These are phyloP conservation scores for Pneumocystis sp. DNA, from an alignment of 1,139 yeast genomes.

Conservation along the genomic window DNA sequence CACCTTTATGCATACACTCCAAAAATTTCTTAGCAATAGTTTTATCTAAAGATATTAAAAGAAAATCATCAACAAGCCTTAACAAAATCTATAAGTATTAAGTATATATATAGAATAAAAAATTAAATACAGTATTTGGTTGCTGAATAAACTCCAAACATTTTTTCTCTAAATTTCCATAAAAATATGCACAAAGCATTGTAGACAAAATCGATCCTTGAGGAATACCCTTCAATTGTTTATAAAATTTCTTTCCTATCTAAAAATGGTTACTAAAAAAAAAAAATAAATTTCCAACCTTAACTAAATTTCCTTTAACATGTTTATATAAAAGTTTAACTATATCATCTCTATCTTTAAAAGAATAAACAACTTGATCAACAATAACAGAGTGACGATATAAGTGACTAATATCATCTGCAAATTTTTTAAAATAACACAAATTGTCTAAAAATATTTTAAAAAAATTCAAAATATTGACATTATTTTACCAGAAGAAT, in stretches of 20 bases:
- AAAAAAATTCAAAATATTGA: neutral
- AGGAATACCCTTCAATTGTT: constrained; percentile 54
- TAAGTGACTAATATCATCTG: constrained; percentile 1
- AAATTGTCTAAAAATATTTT: neutral
- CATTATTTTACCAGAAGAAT: neutral
- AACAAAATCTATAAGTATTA: constrained; percentile 25
- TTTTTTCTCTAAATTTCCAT: constrained; percentile 45
- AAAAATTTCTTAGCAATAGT: constrained; percentile 20
- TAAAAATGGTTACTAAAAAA: neutral
- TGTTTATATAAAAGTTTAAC: constrained; percentile 25
- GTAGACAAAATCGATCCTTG: constrained; percentile 80
- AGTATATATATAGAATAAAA: constrained; percentile 12
- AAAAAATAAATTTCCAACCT: constrained; percentile 1
- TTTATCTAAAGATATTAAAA: constrained; percentile 40
- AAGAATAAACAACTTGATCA: constrained; percentile 7
- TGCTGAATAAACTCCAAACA: constrained; percentile 26
- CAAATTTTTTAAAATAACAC: constrained; percentile 4
- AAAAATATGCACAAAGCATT: constrained; percentile 58
- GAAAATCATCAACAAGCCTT: constrained; percentile 75
- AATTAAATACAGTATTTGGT: constrained; percentile 20
- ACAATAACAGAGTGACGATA: constrained; percentile 6
- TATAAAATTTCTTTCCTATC: constrained; percentile 26
- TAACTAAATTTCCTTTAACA: constrained; percentile 28
- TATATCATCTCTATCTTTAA: constrained; percentile 11
- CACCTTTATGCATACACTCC: constrained; percentile 20